A percentile compares a stretch with the other conserved stretches of the same genome.
These are phyloP conservation scores for Pochonia chlamydosporia DNA, from an alignment of 2,329 filamentous ascomycete species.

Conservation along the genomic window DNA sequence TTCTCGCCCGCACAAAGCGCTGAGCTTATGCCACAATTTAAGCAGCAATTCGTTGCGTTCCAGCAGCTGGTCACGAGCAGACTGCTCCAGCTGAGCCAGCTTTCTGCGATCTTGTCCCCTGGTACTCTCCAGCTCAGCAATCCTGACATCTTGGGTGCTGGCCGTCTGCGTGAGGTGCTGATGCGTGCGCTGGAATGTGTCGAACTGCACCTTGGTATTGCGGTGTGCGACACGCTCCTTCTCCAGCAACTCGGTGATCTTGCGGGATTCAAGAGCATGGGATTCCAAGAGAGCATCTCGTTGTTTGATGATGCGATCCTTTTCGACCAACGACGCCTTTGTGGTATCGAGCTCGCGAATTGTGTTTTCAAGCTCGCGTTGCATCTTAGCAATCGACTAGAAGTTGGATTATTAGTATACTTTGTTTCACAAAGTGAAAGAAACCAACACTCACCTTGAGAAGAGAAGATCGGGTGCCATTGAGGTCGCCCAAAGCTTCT, in stretches of 20 bases:
- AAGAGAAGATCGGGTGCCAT: constrained; percentile 77
- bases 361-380: constrained; percentile 80
- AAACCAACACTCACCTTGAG: constrained; percentile 55
- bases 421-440: background rate
- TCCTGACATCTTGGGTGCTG: constrained; percentile 75
- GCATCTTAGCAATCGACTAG: constrained; percentile 77
- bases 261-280: constrained; percentile 78
- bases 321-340: constrained; percentile 76
- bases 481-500: constrained; percentile 80
- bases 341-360: constrained; percentile 75
- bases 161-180: constrained; percentile 83
- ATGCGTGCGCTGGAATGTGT: constrained; percentile 81
- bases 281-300: constrained; percentile 84
- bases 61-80: constrained; percentile 77
- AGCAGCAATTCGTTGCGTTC: constrained; percentile 88
- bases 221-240: constrained; percentile 82
- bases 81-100: constrained; percentile 68
- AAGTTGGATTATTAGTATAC: background rate
- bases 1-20: constrained; percentile 78
- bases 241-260: constrained; percentile 80
- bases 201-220: constrained; percentile 81
- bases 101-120: constrained; percentile 73
- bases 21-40: constrained; percentile 84
- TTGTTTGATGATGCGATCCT: constrained; percentile 83
- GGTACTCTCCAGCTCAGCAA: constrained; percentile 78